A percentile compares a stretch with the other conserved stretches of the same genome.
These are phyloP conservation scores for Priceomyces melissophilus DNA, from an alignment of 805 yeast genomes.

Conservation along the genomic window DNA sequence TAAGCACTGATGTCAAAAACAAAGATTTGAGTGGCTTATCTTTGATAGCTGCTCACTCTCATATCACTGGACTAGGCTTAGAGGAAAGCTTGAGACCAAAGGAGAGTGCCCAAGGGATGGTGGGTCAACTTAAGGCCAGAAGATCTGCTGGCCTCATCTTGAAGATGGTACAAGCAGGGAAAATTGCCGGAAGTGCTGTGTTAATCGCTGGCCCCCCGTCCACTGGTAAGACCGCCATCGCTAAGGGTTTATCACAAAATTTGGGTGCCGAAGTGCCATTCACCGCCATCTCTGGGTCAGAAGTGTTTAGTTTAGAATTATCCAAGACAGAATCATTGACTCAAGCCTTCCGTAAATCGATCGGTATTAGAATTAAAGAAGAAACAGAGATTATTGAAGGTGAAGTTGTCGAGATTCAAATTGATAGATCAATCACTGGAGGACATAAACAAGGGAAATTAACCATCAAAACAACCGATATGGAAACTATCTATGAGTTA, in stretches of 20 bases:
- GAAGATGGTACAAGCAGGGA: slow-evolving; percentile 89
- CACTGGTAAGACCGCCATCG: slow-evolving; percentile 98
- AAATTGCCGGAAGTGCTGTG: slow-evolving; percentile 95
- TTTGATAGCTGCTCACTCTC: slow-evolving; percentile 96
- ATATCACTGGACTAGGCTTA: slow-evolving; percentile 93
- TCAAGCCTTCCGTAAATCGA: slow-evolving; percentile 93
- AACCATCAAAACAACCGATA: slow-evolving; percentile 94
- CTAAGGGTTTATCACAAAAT: slow-evolving; percentile 84
- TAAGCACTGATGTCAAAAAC: slow-evolving; percentile 29
- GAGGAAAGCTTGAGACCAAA: slow-evolving; percentile 87
- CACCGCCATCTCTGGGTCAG: slow-evolving; percentile 93
- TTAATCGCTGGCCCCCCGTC: slow-evolving; percentile 97
- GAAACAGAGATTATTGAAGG: slow-evolving; percentile 98
- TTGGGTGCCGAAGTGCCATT: slow-evolving; percentile 84
- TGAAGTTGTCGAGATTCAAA: slow-evolving; percentile 95
- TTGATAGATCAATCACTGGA: slow-evolving; percentile 89
- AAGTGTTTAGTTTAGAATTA: slow-evolving; percentile 85
- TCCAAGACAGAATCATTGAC: slow-evolving; percentile 95
- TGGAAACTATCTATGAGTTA: slow-evolving; percentile 96
- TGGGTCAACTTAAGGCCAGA: slow-evolving; percentile 93
- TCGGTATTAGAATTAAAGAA: slow-evolving; percentile 93
- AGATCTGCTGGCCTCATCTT: slow-evolving; percentile 93
- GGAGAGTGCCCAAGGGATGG: slow-evolving; percentile 86
- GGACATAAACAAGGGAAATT: slow-evolving; percentile 98
- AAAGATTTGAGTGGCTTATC: slow-evolving; percentile 49